A percentile compares a stretch with the other conserved stretches of the same genome.
Conservation (phyloP, 208 protist genomes). For the Trypanosoma avium region DNA sequence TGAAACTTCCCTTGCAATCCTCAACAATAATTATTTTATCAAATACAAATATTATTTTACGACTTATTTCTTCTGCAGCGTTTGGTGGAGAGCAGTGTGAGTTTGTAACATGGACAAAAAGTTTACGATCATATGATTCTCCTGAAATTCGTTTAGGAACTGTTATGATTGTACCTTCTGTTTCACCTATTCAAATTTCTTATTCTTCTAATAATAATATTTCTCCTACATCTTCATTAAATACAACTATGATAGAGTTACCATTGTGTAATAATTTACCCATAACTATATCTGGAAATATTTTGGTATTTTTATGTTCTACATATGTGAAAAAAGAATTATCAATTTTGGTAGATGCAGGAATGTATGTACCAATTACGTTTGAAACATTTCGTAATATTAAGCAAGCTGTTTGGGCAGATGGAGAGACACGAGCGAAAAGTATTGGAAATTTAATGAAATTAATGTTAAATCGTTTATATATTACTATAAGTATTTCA, state of each 20-base stretch:
- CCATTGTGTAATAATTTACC: not conserved
- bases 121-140: slow-evolving; percentile 1
- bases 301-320: slow-evolving; percentile 1
- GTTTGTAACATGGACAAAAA: not conserved
- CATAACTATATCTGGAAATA: not conserved
- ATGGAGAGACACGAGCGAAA: not conserved
- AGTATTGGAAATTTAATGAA: slow-evolving; percentile 9
- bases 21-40: slow-evolving; percentile 12
- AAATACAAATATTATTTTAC: not conserved
- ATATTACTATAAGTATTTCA: not conserved
- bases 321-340: not conserved
- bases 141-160: slow-evolving; percentile 1
- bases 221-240: not conserved
- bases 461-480: not conserved
- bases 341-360: slow-evolving; percentile 1
- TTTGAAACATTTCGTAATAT: slow-evolving; percentile 3
- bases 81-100: slow-evolving; percentile 28
- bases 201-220: not conserved
- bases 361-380: slow-evolving; percentile 7
- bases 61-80: slow-evolving; percentile 11
- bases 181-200: not conserved
- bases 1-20: not conserved
- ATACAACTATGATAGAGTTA: not conserved
- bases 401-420: slow-evolving; percentile 7
- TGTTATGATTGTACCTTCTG: slow-evolving; percentile 8